Percentiles rank a stretch among this genome's conserved stretches.
Evolutionary conservation across 768 basidiomycete species (phyloP).

Genomic region (Daedalea quercina): DNA sequence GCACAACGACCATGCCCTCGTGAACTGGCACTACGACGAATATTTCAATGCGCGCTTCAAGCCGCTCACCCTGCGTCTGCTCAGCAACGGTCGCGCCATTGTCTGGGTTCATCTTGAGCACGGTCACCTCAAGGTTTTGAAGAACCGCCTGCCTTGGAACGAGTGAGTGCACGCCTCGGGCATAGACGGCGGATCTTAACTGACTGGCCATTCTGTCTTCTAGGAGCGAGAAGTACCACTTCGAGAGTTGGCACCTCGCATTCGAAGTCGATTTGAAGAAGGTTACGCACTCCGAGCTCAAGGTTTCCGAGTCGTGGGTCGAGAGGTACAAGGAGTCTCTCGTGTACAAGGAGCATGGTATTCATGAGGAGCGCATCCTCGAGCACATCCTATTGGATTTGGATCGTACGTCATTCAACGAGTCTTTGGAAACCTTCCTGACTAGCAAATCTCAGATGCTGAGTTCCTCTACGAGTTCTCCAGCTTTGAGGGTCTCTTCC

Average conservation of each 20-base stretch:
- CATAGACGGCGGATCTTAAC: background rate
- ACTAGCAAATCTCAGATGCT: conserved; percentile 11
- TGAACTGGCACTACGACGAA: conserved; percentile 12
- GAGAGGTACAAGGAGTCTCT: conserved; percentile 8
- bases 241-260: conserved; percentile 21
- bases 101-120: conserved; percentile 17
- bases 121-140: conserved; percentile 17
- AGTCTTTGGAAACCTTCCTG: background rate
- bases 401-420: conserved; percentile 10
- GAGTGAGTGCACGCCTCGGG: conserved; percentile 6
- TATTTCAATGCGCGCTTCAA: conserved; percentile 19
- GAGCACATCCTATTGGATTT: conserved; percentile 21
- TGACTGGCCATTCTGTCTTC: background rate
- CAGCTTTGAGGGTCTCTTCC: conserved; percentile 14
- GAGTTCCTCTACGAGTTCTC: conserved; percentile 22
- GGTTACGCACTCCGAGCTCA: conserved; percentile 12
- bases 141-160: conserved; percentile 9
- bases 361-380: conserved; percentile 6
- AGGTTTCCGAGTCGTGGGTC: conserved; percentile 6
- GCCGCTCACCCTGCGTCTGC: conserved; percentile 17
- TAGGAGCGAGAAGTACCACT: conserved; percentile 14
- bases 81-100: conserved; percentile 18
- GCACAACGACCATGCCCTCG: conserved; percentile 8
- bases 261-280: conserved; percentile 24
- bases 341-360: conserved; percentile 12